Base-by-base conservation (phyloP, 345 rosid species). In the Salix viminalis region DNA sequence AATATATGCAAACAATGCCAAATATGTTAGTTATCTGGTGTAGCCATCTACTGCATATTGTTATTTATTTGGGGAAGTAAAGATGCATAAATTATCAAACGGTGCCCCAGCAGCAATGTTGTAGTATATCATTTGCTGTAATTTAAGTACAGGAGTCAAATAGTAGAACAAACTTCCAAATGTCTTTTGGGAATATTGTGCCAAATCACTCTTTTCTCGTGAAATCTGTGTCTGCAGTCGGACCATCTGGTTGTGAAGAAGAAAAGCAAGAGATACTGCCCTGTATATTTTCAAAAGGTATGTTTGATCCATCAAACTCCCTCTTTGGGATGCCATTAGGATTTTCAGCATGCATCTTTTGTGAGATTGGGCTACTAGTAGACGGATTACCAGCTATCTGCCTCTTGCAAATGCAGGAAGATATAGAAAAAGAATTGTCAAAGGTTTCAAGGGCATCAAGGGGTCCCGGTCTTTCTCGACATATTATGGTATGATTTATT, bases 231-330 rank as follows among this genome's bases (percentile, higher is more conserved):
- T 77, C n/a, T 85, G 79, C 94, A 95, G 99, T 95, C 99, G 28
- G 99, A 95, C 71, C 96, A 89, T 79, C 87, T 93, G 85, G 90
- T 90, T 67, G 92, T 91, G 83, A 91, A 85, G 90, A 95, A 84
- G 82, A 93, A 79, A 82, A 90, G 86, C 83, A 90, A 82, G 84
- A 92, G 99, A 28, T 95, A 86, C 83, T 91, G 91, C 88, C 99
- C 97, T 16, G 78, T 95, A 80, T 95, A 91, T 87, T 95, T 95
- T 87, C 91, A 90, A 77, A 95, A 95, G 97, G 99, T 94, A 76
- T 62, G 83, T 78, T 77, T 79, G 75, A 74, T 28, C 69, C 23
- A 1, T 36, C 37, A 12, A 79, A 23, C 23, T 76, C 77, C 50
- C 67, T 41, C 44, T 11, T 39, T 32, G 32, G 58, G 67, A 69